Base-by-base conservation (phyloP, 106 monocot genomes). In the Acorus gramineus region DNA sequence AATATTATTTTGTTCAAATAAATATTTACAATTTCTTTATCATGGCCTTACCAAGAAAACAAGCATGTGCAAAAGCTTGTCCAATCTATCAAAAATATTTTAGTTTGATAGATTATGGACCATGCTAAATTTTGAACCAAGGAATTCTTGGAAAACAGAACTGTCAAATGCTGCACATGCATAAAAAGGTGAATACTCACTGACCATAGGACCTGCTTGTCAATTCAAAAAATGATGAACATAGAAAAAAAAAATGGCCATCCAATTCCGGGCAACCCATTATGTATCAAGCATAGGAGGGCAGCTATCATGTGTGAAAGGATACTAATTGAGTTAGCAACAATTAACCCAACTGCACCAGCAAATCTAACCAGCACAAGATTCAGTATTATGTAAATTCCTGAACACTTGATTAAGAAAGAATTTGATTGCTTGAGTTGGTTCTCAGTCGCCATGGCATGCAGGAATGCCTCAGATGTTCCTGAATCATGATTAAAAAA, bases 291-390 rank as follows among this genome's bases (percentile, higher is more conserved):
- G 8, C 7, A 4, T 4, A 63, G 44, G 8, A 28, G 45, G 4
- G 48, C 6, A 62, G 3, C 63, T 43, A 42, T 28, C 28, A 28
- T 28, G 28, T 28, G 28, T 28, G 28, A 46, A 81, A 95, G 86
- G 94, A 95, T 95, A 95, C 94, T 95, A 51, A 90, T 69, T 44
- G 76, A 82, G 66, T 95, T 95, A 2, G 95, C 95, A 74, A 80
- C 79, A 68, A 95, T 90, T 53, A 95, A 68, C 49, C 95, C 95
- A 77, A 85, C 64, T 11, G 82, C 84, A 66, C 95, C 95, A 72
- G 86, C 80, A 74, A 47, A 70, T 70, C 64, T 77, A 70, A 95
- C 84, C 52, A 95, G 66, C 10, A 75, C 14, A 57, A 85, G 57
- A 69, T 95, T 90, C 11, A 90, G 72, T 7, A 73, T 7, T 7